These are phyloP conservation scores for Phaeotremella skinneri DNA, from an alignment of 768 basidiomycete genomes.

Conservation along the genomic window DNA sequence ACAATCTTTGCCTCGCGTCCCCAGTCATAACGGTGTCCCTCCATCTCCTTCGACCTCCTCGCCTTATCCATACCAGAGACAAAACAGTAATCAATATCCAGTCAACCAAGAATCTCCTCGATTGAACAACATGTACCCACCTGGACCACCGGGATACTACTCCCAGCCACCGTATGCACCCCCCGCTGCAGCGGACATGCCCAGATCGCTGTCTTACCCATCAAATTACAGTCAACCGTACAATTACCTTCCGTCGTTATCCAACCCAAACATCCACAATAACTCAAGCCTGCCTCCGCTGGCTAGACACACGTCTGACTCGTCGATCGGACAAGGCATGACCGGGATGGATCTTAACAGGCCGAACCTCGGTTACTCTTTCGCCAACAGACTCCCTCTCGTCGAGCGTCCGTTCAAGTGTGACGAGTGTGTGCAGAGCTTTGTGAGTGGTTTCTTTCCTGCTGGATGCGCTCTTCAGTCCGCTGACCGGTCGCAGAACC, in stretches of 20 bases:
- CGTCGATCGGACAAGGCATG: slow-evolving; percentile 18
- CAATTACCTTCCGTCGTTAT: slow-evolving; percentile 26
- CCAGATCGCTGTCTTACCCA: slow-evolving; percentile 41
- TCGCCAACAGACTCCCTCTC: slow-evolving; percentile 36
- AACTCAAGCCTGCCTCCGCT: slow-evolving; percentile 19
- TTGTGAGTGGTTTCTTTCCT: slow-evolving; percentile 36
- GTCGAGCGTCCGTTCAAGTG: slow-evolving; percentile 52
- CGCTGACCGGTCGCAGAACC: slow-evolving; percentile 35
- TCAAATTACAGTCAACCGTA: slow-evolving; percentile 31
- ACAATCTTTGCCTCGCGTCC: slow-evolving; percentile 20
- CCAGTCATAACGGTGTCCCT: slow-evolving; percentile 11
- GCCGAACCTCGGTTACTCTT: slow-evolving; percentile 32
- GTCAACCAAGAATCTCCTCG: slow-evolving; percentile 24
- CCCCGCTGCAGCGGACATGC: slow-evolving; percentile 37
- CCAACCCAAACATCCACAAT: slow-evolving; percentile 23
- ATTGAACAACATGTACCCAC: slow-evolving; percentile 17
- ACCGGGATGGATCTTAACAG: slow-evolving; percentile 26
- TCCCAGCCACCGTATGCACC: slow-evolving; percentile 19
- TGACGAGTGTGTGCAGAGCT: slow-evolving; percentile 52
- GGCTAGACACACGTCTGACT: slow-evolving; percentile 31
- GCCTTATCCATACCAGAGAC: slow-evolving; percentile 6
- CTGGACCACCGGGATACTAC: slow-evolving; percentile 15
- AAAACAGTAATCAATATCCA: slow-evolving; percentile 10
- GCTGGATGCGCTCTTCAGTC: not conserved
- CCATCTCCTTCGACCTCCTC: not conserved